Conservation (phyloP, 306 rosid species). For the barrel medic (Medicago truncatula) region MtrunA17r5.0-ANR NC_053047.1:10682001-10682500, state of each 20-base stretch:
- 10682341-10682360: background rate
- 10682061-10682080: background rate
- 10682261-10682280: background rate
- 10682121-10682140: background rate
- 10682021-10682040: too few relatives aligned
- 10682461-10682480: too few relatives aligned
- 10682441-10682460: too few relatives aligned
- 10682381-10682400: background rate
- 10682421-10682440: too few relatives aligned
- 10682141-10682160: background rate
- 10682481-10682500: too few relatives aligned
- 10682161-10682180: background rate
- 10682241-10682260: slow-evolving; percentile 21
- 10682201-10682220: slow-evolving; percentile 35
- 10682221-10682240: slow-evolving; percentile 32
- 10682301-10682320: background rate
- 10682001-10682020: too few relatives aligned
- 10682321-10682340: background rate
- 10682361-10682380: background rate
- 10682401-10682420: too few relatives aligned
- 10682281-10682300: background rate
- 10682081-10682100: slow-evolving; percentile 42
- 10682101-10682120: slow-evolving; percentile 49
- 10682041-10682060: too few relatives aligned
- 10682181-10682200: slow-evolving; percentile 9